A percentile compares a stretch with the other conserved stretches of the same genome.
Evolutionary conservation across 495 filamentous ascomycete species (phyloP).

Genomic region (Aspergillus diversus): DNA sequence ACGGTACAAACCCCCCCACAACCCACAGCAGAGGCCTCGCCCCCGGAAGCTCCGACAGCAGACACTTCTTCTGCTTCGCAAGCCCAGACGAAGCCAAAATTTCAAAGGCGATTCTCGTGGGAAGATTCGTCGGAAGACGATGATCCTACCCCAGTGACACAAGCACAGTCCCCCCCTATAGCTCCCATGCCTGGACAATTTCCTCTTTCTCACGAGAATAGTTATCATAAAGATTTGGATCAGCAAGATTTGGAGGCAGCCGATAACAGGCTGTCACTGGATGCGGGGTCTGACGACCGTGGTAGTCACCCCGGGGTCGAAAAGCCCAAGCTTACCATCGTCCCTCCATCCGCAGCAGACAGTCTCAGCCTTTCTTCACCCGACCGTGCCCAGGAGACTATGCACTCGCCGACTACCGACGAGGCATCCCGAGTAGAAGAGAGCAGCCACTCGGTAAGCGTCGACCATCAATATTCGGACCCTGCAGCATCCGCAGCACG

Average conservation of each 20-base stretch:
- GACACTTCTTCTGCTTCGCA: slow-evolving; percentile 8
- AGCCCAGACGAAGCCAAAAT: slow-evolving; percentile 20
- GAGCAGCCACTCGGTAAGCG: background rate
- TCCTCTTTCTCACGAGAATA: slow-evolving; percentile 18
- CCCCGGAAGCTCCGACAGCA: slow-evolving; percentile 21
- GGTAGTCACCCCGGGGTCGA: slow-evolving; percentile 13
- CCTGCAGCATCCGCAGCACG: slow-evolving; percentile 15
- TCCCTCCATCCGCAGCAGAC: slow-evolving; percentile 25
- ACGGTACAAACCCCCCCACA: slow-evolving; percentile 27
- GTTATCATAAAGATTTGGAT: slow-evolving; percentile 15
- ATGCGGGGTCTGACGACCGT: slow-evolving; percentile 5
- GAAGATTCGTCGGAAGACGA: slow-evolving; percentile 36
- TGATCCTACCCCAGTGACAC: slow-evolving; percentile 20
- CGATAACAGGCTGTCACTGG: background rate
- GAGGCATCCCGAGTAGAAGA: slow-evolving; percentile 17
- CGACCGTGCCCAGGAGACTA: slow-evolving; percentile 17
- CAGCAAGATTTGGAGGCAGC: background rate
- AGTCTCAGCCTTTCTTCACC: slow-evolving; percentile 23
- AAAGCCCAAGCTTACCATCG: slow-evolving; percentile 31
- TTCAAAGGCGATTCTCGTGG: slow-evolving; percentile 48
- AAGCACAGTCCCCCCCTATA: slow-evolving; percentile 11
- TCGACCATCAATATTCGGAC: slow-evolving; percentile 7
- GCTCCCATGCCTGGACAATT: slow-evolving; percentile 27
- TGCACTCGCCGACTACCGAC: slow-evolving; percentile 14
- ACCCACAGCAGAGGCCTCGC: slow-evolving; percentile 23